Evolutionary conservation across 192 early-diverging fungal species (phyloP).

Genomic region (Gigaspora rosea): DNA sequence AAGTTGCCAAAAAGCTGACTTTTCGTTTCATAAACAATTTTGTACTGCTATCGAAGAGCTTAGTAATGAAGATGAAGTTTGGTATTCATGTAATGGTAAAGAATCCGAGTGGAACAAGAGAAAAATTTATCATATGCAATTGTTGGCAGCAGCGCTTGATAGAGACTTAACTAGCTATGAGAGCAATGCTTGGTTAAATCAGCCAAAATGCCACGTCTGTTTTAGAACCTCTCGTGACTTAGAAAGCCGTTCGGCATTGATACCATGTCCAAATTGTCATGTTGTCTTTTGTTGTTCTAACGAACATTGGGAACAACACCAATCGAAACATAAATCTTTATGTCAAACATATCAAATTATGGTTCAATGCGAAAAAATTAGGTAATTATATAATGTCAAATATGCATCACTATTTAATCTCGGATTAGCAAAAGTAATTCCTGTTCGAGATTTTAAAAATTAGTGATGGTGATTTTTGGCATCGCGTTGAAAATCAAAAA

Average conservation of each 20-base stretch:
- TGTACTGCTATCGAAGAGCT: conserved; percentile 15
- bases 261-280: conserved; percentile 14
- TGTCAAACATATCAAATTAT: conserved; percentile 24
- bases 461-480: no score
- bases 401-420: no score
- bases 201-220: conserved; percentile 33
- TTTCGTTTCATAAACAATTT: conserved; percentile 18
- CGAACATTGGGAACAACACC: conserved; percentile 28
- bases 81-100: conserved; percentile 16
- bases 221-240: conserved; percentile 6
- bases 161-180: conserved; percentile 6
- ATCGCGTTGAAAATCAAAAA: no score
- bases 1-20: conserved; percentile 27
- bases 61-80: not conserved
- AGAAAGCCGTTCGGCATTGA: not conserved
- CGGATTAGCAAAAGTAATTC: no score
- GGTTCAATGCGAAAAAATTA: conserved; percentile 25
- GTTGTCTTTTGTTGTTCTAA: conserved; percentile 24
- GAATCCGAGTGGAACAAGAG: conserved; percentile 32
- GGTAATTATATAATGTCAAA: not conserved
- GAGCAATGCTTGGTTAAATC: conserved; percentile 5
- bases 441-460: no score
- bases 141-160: conserved; percentile 4
- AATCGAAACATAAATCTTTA: not conserved
- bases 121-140: conserved; percentile 20